Evolutionary conservation across 345 rosid species (phyloP).

Genomic region (Euphorbia peplus): DNA sequence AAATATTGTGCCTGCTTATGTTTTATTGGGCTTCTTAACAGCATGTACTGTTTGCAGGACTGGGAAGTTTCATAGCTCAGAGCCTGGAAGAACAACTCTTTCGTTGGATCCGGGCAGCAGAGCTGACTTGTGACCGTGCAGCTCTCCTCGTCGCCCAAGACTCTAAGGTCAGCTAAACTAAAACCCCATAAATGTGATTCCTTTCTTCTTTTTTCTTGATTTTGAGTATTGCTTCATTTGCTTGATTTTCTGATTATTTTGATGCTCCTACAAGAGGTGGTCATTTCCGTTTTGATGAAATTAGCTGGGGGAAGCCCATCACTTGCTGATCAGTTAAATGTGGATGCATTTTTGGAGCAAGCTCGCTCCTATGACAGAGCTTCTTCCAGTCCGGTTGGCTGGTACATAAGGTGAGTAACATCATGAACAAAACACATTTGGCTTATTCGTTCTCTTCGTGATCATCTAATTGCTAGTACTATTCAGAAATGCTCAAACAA

Average conservation of each 20-base stretch:
- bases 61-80: slow-evolving; percentile 82
- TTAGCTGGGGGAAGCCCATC: slow-evolving; percentile 95
- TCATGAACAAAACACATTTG: background rate
- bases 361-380: slow-evolving; percentile 94
- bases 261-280: slow-evolving; percentile 77
- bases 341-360: slow-evolving; percentile 95
- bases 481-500: slow-evolving; percentile 90
- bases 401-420: slow-evolving; percentile 76
- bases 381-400: slow-evolving; percentile 82
- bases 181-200: background rate
- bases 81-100: slow-evolving; percentile 82
- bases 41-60: slow-evolving; percentile 41
- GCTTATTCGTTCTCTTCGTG: slow-evolving; percentile 9
- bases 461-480: slow-evolving; percentile 25
- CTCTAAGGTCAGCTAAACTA: slow-evolving; percentile 57
- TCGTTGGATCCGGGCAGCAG: slow-evolving; percentile 92
- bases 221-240: background rate
- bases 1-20: background rate
- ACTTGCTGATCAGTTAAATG: slow-evolving; percentile 86
- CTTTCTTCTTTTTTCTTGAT: background rate
- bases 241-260: slow-evolving; percentile 24
- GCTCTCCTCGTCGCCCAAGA: slow-evolving; percentile 97
- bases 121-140: slow-evolving; percentile 95
- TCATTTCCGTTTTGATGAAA: slow-evolving; percentile 92
- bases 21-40: background rate